Percentiles rank a stretch among this genome's conserved stretches.
Evolutionary conservation across 306 rosid genomes (phyloP).

Genomic region (Lathyrus aphaca): DNA sequence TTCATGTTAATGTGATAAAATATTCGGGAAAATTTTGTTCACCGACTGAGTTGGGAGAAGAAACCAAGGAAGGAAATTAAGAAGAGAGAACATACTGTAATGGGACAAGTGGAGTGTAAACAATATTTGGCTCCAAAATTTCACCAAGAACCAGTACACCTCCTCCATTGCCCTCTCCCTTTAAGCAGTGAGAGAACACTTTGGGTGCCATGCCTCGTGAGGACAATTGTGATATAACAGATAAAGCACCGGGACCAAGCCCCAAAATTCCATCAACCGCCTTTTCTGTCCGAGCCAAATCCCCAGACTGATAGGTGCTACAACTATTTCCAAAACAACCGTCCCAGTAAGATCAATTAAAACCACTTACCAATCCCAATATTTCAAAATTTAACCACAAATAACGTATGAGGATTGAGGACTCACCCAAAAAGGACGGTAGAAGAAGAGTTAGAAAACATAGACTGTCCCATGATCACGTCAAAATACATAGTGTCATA

Average conservation of each 20-base stretch:
- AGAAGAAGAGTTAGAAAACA: conserved; percentile 69
- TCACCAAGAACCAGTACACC: conserved; percentile 92
- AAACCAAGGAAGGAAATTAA: conserved; percentile 15
- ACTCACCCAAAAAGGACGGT: conserved; percentile 85
- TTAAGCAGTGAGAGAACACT: conserved; percentile 90
- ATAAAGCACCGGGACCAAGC: conserved; percentile 81
- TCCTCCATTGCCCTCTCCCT: conserved; percentile 87
- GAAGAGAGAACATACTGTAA: conserved; percentile 73
- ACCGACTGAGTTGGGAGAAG: conserved; percentile 20
- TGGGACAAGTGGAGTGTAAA: conserved; percentile 90
- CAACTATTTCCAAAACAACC: conserved; percentile 63
- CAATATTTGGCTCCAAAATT: conserved; percentile 91
- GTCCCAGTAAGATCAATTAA: conserved; percentile 40
- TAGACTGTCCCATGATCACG: conserved; percentile 67
- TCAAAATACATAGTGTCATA: conserved; percentile 80
- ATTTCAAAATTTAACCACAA: conserved; percentile 16
- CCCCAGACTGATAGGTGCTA: conserved; percentile 84
- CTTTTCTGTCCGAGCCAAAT: conserved; percentile 77
- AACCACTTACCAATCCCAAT: conserved; percentile 17
- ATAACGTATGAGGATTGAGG: conserved; percentile 41
- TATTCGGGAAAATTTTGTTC: neutral
- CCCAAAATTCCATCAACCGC: conserved; percentile 95
- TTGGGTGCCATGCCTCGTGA: conserved; percentile 73
- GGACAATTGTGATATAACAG: conserved; percentile 86
- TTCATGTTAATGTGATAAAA: conserved; percentile 23